Evolutionary conservation across 306 rosid genomes (phyloP), one percentile per base, ranked within the genome.

Genomic region (Fragaria nilgerrensis): DNA sequence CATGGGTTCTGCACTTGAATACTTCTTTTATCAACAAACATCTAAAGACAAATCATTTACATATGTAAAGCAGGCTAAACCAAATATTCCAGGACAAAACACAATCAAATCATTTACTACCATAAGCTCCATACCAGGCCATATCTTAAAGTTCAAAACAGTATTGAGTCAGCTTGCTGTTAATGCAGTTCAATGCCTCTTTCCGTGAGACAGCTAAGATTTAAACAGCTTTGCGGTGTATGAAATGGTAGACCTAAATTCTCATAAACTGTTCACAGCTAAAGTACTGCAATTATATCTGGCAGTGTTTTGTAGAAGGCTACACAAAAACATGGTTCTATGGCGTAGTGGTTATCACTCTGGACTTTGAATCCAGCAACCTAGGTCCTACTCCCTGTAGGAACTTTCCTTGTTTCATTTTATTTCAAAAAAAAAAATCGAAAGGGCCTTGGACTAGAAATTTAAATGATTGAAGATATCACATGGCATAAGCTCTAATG

Each of bases 91-190:
- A 55, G 36, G 65, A 32, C 36, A 59, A 19, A 5, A 59, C 66
- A 25, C 19, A 0, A 55, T 9, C 37, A 61, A 61, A 61, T 25
- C 36, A 61, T 61, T n/a, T 61, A 27, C 20, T 9, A 5, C 17
- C 19, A 27, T 14, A n/a, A 12, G 66, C 19, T 61, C 14, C 37
- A 61, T 61, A 12, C 36, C 37, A 4, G 9, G 39, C 0, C 37
- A 27, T 61, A 25, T 61, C 66, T 61, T 23, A 61, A 13, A 59
- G 29, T 34, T 25, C 5, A 9, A 23, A 3, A 74, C 61, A 80
- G 81, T 19, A 58, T 77, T 77, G 82, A 77, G 44, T 78, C 45
- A 81, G n/a, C 47, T 65, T 52, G 52, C 11, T 53, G 9, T n/a
- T 14, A 7, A 16, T 49, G n/a, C 7, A 19, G 5, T 50, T 20